Evolutionary conservation across 495 filamentous ascomycete genomes (phyloP).

Genomic region (Lasiosphaeria ovina): DNA sequence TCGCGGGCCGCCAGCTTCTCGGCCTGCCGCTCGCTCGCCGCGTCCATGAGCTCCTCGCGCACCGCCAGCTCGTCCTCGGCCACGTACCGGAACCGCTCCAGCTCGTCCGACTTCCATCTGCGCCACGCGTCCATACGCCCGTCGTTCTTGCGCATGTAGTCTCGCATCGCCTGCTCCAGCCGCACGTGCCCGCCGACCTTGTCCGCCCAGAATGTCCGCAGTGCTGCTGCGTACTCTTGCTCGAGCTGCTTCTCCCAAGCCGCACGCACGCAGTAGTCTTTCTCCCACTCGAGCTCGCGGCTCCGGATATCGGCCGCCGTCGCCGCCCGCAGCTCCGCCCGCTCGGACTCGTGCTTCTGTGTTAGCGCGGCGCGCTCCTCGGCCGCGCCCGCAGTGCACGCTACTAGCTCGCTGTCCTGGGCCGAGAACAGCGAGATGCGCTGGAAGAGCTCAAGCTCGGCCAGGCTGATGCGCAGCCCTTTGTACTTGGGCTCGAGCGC

Average conservation of each 20-base stretch:
- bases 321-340: slow-evolving; percentile 16
- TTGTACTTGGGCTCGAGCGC: slow-evolving; percentile 28
- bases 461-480: slow-evolving; percentile 24
- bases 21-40: slow-evolving; percentile 19
- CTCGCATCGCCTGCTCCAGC: slow-evolving; percentile 13
- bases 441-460: slow-evolving; percentile 27
- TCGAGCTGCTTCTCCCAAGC: slow-evolving; percentile 31
- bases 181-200: slow-evolving; percentile 21
- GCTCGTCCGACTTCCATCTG: slow-evolving; percentile 26
- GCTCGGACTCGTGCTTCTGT: slow-evolving; percentile 24
- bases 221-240: slow-evolving; percentile 29
- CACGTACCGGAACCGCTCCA: slow-evolving; percentile 20
- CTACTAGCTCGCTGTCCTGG: slow-evolving; percentile 20
- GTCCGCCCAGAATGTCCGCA: slow-evolving; percentile 29
- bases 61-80: slow-evolving; percentile 29
- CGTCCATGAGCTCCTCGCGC: slow-evolving; percentile 31
- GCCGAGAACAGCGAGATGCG: slow-evolving; percentile 10
- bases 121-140: slow-evolving; percentile 32
- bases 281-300: slow-evolving; percentile 22
- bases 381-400: not conserved
- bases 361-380: slow-evolving; percentile 16
- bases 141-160: slow-evolving; percentile 30
- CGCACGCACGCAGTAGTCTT: slow-evolving; percentile 27
- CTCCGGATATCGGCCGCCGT: slow-evolving; percentile 18
- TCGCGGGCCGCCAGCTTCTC: slow-evolving; percentile 12